Percentiles rank a stretch among this genome's conserved stretches.
Evolutionary conservation across 371 early-diverging fungal species (phyloP).

Genomic region (Mortierella polycephala): DNA sequence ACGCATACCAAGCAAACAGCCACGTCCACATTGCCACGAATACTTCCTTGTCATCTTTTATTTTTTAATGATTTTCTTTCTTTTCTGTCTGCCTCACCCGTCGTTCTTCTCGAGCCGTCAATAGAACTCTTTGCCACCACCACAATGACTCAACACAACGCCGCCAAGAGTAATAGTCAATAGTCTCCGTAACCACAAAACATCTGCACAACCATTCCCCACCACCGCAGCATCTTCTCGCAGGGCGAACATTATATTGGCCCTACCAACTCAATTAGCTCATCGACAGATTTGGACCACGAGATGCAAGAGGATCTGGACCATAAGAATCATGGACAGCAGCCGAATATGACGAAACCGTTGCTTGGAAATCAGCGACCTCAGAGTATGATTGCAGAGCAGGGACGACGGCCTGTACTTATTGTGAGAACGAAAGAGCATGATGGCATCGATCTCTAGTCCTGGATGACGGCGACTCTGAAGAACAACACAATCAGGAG

Average conservation of each 20-base stretch:
- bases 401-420: too few relatives aligned
- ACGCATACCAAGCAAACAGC: too few relatives aligned
- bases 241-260: not conserved
- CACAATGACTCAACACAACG: too few relatives aligned
- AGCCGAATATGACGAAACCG: not conserved
- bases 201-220: not conserved
- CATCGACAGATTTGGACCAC: not conserved
- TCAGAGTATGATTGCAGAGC: too few relatives aligned
- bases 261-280: not conserved
- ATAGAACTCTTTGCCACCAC: too few relatives aligned
- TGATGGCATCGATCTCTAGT: slow-evolving; percentile 6
- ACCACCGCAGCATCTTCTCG: not conserved
- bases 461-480: slow-evolving; percentile 24
- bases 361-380: too few relatives aligned
- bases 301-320: not conserved
- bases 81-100: too few relatives aligned
- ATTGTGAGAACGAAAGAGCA: not conserved
- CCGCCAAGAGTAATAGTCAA: too few relatives aligned
- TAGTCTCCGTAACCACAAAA: not conserved
- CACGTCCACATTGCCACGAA: too few relatives aligned
- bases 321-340: not conserved
- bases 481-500: slow-evolving; percentile 2
- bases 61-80: too few relatives aligned
- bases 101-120: too few relatives aligned
- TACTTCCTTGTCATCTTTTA: too few relatives aligned